Evolutionary conservation across 768 basidiomycete genomes (phyloP).

Genomic region (Suillus bovinus): DNA sequence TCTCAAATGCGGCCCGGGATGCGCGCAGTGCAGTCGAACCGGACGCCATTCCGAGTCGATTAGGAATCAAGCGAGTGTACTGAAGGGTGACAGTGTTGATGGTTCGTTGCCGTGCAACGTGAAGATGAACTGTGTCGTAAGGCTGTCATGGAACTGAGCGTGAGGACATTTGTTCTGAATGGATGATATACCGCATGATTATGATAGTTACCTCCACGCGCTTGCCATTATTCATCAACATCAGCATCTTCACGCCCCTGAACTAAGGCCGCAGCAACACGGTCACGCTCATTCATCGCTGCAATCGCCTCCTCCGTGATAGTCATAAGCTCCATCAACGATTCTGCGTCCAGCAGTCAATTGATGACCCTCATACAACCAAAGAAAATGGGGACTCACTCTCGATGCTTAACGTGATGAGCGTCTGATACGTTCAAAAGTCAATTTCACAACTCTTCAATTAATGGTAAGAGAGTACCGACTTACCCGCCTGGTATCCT

Average conservation of each 20-base stretch:
- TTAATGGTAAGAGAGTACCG: not conserved
- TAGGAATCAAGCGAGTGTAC: not conserved
- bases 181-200: not conserved
- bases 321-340: constrained; percentile 32
- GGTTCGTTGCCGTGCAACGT: not conserved
- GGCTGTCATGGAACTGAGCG: not conserved
- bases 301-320: constrained; percentile 35
- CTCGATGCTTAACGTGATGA: constrained; percentile 48
- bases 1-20: not conserved
- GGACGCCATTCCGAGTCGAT: no score
- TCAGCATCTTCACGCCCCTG: constrained; percentile 10
- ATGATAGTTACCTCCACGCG: not conserved
- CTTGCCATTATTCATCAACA: not conserved
- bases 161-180: not conserved
- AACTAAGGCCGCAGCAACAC: constrained; percentile 14
- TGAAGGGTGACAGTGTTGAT: not conserved
- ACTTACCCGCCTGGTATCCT: constrained; percentile 43
- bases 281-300: constrained; percentile 33
- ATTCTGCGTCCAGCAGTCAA: constrained; percentile 24
- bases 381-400: constrained; percentile 31
- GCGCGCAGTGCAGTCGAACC: not conserved
- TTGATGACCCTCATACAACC: not conserved
- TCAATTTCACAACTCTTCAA: not conserved
- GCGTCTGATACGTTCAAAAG: constrained; percentile 28
- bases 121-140: not conserved